Evolutionary conservation across 805 yeast genomes (phyloP).

Genomic region (Henningerozyma blattae): DNA sequence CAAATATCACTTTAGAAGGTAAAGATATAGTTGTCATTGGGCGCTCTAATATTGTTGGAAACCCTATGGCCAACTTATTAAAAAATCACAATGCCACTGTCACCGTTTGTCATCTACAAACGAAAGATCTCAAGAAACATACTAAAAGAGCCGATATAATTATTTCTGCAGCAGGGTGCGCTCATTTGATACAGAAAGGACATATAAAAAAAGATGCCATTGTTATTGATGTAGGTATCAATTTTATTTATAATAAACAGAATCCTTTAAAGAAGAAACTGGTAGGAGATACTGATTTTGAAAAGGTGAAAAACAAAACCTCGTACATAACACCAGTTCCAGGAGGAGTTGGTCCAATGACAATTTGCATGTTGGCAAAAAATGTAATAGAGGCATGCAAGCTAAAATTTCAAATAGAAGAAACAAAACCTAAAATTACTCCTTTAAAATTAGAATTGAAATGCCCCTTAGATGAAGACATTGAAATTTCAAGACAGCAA

Average conservation of each 20-base stretch:
- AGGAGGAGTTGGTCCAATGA: conserved; percentile 99
- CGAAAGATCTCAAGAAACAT: conserved; percentile 39
- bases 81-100: conserved; percentile 67
- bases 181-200: conserved; percentile 75
- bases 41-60: conserved; percentile 77
- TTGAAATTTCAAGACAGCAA: conserved; percentile 81
- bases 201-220: conserved; percentile 79
- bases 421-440: conserved; percentile 35
- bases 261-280: conserved; percentile 69
- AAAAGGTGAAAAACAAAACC: conserved; percentile 46
- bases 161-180: conserved; percentile 82
- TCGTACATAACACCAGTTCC: conserved; percentile 89
- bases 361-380: conserved; percentile 87
- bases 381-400: conserved; percentile 77
- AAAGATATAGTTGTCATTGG: conserved; percentile 76
- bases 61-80: conserved; percentile 62
- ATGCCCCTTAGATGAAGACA: conserved; percentile 81
- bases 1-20: conserved; percentile 47
- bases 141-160: conserved; percentile 62
- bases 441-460: conserved; percentile 44
- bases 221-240: conserved; percentile 92
- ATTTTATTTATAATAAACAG: conserved; percentile 65
- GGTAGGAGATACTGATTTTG: conserved; percentile 93
- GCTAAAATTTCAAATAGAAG: conserved; percentile 30
- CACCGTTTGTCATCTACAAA: conserved; percentile 59